Conservation (phyloP, 805 yeast genomes). For the Candida succiphila region DNA sequence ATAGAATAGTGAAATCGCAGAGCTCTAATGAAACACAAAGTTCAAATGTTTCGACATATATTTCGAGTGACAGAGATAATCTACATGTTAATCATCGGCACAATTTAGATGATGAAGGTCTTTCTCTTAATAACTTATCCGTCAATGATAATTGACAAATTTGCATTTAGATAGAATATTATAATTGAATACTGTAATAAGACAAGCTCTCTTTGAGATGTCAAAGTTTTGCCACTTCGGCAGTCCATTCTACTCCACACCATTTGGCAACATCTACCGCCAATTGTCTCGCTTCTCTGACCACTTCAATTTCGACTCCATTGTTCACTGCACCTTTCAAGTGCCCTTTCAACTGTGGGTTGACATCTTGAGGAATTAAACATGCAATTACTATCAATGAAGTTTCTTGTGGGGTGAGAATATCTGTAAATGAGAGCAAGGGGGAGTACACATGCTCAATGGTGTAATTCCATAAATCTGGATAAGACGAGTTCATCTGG, state of each 20-base stretch:
- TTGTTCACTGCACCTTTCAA: slow-evolving; percentile 75
- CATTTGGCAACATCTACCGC: slow-evolving; percentile 59
- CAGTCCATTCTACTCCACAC: slow-evolving; percentile 63
- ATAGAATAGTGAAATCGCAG: too few relatives aligned
- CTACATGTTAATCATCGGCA: too few relatives aligned
- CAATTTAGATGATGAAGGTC: too few relatives aligned
- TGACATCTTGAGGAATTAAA: slow-evolving; percentile 86
- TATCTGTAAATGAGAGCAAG: slow-evolving; percentile 55
- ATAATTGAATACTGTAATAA: too few relatives aligned
- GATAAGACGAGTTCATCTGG: slow-evolving; percentile 68
- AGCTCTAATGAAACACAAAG: too few relatives aligned
- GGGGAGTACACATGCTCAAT: slow-evolving; percentile 71
- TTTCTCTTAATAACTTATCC: too few relatives aligned
- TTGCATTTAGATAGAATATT: too few relatives aligned
- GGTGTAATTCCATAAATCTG: slow-evolving; percentile 74
- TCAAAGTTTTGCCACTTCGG: slow-evolving; percentile 43
- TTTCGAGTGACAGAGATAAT: too few relatives aligned
- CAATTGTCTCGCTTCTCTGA: slow-evolving; percentile 49
- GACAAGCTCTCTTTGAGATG: too few relatives aligned
- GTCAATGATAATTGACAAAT: too few relatives aligned
- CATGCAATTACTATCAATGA: slow-evolving; percentile 70
- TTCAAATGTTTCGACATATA: too few relatives aligned
- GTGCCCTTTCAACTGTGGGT: slow-evolving; percentile 89
- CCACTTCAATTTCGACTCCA: slow-evolving; percentile 59
- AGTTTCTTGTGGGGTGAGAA: slow-evolving; percentile 60